A percentile compares a stretch with the other conserved stretches of the same genome.
Evolutionary conservation across 768 basidiomycete genomes (phyloP).

Genomic region (Russula ochroleuca): DNA sequence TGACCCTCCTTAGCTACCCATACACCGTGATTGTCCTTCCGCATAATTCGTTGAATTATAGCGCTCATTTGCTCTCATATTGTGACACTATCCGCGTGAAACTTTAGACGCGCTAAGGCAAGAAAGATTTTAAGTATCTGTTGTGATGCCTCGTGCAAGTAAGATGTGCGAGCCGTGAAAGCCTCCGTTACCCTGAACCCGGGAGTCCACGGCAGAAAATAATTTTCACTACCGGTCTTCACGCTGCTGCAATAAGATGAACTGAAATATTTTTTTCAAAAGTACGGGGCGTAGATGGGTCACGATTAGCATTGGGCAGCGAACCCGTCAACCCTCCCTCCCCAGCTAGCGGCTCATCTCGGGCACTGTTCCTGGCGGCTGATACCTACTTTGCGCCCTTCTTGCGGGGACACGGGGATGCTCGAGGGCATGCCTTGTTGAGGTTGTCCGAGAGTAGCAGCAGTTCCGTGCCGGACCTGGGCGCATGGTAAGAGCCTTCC

Average conservation of each 20-base stretch:
- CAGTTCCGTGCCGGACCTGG: too few relatives aligned
- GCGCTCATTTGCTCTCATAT: slow-evolving; percentile 11
- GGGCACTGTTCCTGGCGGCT: slow-evolving; percentile 7
- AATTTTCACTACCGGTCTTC: background rate
- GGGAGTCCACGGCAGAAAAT: background rate
- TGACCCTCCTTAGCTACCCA: slow-evolving; percentile 5
- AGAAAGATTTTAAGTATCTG: slow-evolving; percentile 1
- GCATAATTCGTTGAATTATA: slow-evolving; percentile 17
- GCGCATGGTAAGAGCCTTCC: too few relatives aligned
- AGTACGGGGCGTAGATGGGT: background rate
- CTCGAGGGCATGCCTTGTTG: too few relatives aligned
- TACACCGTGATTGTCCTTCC: slow-evolving; percentile 10
- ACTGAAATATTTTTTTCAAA: background rate
- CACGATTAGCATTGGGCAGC: background rate
- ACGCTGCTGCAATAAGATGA: too few relatives aligned
- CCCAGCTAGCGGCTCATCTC: background rate
- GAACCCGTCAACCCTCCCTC: background rate
- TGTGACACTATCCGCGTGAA: slow-evolving; percentile 1
- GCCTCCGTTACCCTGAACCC: background rate
- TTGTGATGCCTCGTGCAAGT: background rate
- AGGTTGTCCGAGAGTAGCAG: too few relatives aligned
- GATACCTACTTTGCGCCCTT: background rate
- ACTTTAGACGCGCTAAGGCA: background rate
- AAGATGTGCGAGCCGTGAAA: background rate
- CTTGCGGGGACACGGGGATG: too few relatives aligned